Percentiles rank a stretch among this genome's conserved stretches.
phyloP scores from a whole-genome alignment of 306 rosid species.

The Delonix regia region DNA sequence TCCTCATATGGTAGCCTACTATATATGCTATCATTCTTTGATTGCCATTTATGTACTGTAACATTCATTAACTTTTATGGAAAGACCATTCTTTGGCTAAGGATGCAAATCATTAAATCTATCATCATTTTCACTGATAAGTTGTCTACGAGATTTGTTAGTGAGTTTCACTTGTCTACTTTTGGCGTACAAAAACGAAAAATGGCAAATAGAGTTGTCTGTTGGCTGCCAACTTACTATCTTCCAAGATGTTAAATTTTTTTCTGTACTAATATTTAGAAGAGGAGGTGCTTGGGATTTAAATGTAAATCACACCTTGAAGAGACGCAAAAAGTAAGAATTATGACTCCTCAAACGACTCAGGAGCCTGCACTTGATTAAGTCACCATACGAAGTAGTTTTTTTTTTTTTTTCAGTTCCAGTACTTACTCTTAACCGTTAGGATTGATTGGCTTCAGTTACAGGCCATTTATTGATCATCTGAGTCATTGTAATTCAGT shows the following conservation, averaged over 20 bases:
- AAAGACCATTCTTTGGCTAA: constrained; percentile 9
- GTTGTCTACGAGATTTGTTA: constrained; percentile 13
- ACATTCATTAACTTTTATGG: constrained; percentile 33
- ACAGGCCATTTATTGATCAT: constrained; percentile 9
- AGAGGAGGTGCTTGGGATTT: neutral
- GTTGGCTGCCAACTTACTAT: constrained; percentile 19
- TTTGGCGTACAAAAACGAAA: constrained; percentile 33
- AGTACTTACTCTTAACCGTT: neutral
- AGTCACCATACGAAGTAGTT: constrained; percentile 6
- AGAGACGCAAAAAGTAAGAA: neutral
- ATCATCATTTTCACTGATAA: constrained; percentile 20
- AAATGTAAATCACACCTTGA: neutral
- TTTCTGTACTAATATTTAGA: neutral
- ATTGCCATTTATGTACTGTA: constrained; percentile 36
- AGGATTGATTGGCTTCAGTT: constrained; percentile 1
- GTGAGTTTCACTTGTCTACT: constrained; percentile 7
- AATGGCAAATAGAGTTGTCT: neutral
- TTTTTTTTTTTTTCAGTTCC: too few relatives aligned
- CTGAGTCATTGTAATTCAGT: constrained; percentile 7
- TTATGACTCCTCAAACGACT: constrained; percentile 7
- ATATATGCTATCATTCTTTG: constrained; percentile 3
- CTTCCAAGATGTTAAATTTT: constrained; percentile 6
- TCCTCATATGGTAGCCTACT: constrained; percentile 22
- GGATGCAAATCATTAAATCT: constrained; percentile 25
- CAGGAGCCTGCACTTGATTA: neutral